These are phyloP conservation scores for Candida sanyiensis DNA, from an alignment of 805 yeast species.

Conservation along the genomic window DNA sequence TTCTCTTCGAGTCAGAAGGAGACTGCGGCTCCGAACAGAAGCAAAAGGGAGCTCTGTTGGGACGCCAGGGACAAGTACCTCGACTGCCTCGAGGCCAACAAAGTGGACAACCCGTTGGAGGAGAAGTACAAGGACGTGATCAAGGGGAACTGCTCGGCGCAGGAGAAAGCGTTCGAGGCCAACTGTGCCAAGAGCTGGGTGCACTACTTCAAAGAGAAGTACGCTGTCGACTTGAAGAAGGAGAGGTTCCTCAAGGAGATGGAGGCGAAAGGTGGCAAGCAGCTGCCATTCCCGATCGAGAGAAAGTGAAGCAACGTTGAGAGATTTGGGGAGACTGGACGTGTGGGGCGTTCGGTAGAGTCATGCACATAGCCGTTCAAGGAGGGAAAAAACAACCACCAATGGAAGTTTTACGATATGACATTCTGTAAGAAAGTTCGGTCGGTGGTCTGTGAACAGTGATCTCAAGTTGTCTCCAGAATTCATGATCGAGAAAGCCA, in stretches of 20 bases:
- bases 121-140: constrained; percentile 42
- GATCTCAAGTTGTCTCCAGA: no score
- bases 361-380: neutral
- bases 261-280: constrained; percentile 54
- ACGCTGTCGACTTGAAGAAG: constrained; percentile 69
- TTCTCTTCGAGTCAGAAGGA: constrained; percentile 30
- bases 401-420: no score
- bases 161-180: constrained; percentile 55
- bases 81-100: constrained; percentile 62
- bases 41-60: constrained; percentile 81
- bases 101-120: constrained; percentile 66
- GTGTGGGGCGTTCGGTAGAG: no score
- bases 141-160: constrained; percentile 48
- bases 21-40: constrained; percentile 51
- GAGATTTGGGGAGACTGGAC: no score
- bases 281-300: constrained; percentile 24
- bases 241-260: constrained; percentile 63
- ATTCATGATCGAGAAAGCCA: no score
- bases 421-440: no score
- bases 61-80: constrained; percentile 77
- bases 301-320: constrained; percentile 9
- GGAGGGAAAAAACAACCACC: no score
- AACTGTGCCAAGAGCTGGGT: constrained; percentile 87
- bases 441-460: no score
- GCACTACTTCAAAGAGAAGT: constrained; percentile 83